Percentiles rank a stretch among this genome's conserved stretches.
Conservation (phyloP, 164 flowering plant genomes). For the Tinospora cordifolia region DNA sequence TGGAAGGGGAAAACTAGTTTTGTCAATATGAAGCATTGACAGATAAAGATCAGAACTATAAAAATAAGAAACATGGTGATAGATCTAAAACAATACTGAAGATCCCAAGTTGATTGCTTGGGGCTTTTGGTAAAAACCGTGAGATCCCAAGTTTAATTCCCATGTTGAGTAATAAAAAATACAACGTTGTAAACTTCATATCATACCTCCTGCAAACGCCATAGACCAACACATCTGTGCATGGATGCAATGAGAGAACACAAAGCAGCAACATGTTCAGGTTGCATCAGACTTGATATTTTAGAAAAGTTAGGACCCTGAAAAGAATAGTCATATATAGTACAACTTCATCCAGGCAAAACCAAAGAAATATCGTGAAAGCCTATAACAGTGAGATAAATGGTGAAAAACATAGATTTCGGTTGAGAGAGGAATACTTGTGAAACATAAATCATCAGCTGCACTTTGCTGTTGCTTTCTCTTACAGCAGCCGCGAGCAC, state of each 20-base stretch:
- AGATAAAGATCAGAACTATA: neutral
- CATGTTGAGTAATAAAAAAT: neutral
- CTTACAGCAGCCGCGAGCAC: slow-evolving; percentile 67
- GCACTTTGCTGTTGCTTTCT: slow-evolving; percentile 50
- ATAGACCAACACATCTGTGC: slow-evolving; percentile 63
- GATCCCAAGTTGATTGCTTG: too few species aligned
- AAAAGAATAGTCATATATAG: slow-evolving; percentile 12
- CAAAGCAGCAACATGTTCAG: slow-evolving; percentile 49
- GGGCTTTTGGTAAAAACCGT: too few species aligned
- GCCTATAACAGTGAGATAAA: neutral
- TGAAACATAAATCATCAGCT: slow-evolving; percentile 49
- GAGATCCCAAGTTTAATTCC: too few species aligned
- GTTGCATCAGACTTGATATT: slow-evolving; percentile 36
- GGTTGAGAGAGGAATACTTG: slow-evolving; percentile 36
- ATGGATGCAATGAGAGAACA: slow-evolving; percentile 66
- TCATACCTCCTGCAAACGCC: slow-evolving; percentile 74
- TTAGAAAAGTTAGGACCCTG: slow-evolving; percentile 64
- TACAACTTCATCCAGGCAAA: neutral
- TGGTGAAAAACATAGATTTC: neutral
- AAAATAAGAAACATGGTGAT: neutral
- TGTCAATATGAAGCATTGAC: neutral
- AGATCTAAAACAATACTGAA: neutral
- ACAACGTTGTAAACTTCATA: neutral
- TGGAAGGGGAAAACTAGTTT: neutral
- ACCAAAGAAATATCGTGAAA: neutral